Evolutionary conservation across 2,329 filamentous ascomycete species (phyloP).

Genomic region (Fusarium verticillioides): DNA sequence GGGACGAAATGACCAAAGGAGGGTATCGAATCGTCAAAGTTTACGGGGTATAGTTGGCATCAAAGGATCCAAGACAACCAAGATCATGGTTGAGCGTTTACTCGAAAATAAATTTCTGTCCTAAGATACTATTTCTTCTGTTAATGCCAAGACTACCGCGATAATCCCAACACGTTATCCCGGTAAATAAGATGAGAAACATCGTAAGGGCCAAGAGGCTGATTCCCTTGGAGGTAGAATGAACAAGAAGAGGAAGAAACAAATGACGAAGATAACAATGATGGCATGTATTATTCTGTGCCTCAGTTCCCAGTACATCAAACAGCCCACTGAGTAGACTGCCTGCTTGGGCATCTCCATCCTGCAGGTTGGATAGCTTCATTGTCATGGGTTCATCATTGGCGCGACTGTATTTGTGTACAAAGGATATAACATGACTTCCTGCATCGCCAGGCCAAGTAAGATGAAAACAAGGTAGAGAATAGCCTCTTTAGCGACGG

Average conservation of each 20-base stretch:
- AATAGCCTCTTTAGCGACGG: neutral
- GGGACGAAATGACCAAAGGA: no score
- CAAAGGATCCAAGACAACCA: no score
- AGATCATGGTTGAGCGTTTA: no score
- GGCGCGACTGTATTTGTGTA: neutral
- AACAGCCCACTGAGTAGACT: neutral
- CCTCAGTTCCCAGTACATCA: neutral
- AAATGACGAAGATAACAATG: neutral
- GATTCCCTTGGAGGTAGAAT: neutral
- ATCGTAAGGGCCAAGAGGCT: neutral
- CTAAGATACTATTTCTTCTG: no score
- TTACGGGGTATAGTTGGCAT: no score
- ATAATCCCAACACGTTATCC: no score
- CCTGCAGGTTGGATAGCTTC: neutral
- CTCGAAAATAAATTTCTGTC: no score
- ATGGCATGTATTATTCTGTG: neutral
- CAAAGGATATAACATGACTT: neutral
- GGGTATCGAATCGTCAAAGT: no score
- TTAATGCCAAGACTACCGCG: no score
- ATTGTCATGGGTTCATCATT: neutral
- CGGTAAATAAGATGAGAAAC: neutral
- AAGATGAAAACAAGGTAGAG: neutral
- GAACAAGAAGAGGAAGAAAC: neutral
- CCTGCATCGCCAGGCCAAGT: neutral
- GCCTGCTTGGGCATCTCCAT: neutral